A percentile compares a stretch with the other conserved stretches of the same genome.
Conservation (phyloP, 331 rosid species). For the Telfairia occidentalis region DNA sequence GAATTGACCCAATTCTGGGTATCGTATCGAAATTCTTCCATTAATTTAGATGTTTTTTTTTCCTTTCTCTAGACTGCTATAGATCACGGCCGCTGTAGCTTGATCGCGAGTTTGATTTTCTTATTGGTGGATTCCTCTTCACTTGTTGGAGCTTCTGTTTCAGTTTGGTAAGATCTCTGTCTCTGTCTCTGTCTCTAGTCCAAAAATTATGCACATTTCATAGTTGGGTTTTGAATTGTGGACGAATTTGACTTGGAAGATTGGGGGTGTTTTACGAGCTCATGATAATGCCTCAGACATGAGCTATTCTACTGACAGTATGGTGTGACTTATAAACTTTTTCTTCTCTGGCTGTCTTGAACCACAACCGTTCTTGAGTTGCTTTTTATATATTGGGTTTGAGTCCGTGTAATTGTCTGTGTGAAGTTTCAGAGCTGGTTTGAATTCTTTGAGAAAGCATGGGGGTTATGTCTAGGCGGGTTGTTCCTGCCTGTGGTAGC, state of each 20-base stretch:
- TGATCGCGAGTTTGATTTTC: constrained; percentile 9
- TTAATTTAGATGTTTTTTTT: not conserved
- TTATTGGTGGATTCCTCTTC: not conserved
- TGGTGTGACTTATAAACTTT: not conserved
- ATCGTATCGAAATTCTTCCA: not conserved
- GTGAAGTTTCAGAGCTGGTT: constrained; percentile 14
- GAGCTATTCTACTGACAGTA: not conserved
- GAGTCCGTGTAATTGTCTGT: not conserved
- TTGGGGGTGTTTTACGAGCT: not conserved
- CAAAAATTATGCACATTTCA: not conserved
- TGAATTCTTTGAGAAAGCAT: constrained; percentile 28
- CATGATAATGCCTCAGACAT: not conserved
- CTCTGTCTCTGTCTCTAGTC: not conserved
- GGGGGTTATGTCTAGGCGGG: constrained; percentile 99
- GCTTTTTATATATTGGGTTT: not conserved
- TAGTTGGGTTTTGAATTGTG: not conserved
- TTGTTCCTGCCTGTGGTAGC: constrained; percentile 84
- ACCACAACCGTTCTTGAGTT: not conserved
- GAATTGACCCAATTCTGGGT: not conserved
- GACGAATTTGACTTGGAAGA: not conserved
- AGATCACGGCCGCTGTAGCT: constrained; percentile 1
- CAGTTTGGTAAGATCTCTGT: constrained; percentile 12
- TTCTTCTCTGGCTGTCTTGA: not conserved
- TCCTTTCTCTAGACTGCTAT: constrained; percentile 8
- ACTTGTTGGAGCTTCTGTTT: not conserved